Evolutionary conservation across 2,329 filamentous ascomycete species (phyloP), one percentile per base, ranked within the genome.

Genomic region (Pseudocercospora fuligena): DNA sequence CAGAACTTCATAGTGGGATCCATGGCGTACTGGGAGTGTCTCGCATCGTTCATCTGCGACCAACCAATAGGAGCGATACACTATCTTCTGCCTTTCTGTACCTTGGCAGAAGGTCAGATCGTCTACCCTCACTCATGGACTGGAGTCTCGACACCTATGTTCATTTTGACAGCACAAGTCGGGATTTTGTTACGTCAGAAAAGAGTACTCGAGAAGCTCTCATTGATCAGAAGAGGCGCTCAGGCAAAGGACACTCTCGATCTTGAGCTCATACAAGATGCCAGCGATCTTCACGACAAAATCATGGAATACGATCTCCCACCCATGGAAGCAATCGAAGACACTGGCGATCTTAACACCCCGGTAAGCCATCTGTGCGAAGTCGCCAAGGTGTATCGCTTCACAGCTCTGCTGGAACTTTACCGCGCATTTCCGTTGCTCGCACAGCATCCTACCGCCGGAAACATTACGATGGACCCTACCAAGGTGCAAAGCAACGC

Each of bases 21-120:
- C 11, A 68, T 68, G 68, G 66, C 61, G n/a, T 70, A 66, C 25
- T 63, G 64, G 61, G 66, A 70, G 54, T 70, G 60, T 46, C 64
- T 68, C 6, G 61, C 63, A n/a, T 68, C 68, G 2, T 65, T 68
- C 40, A 63, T 70, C 9, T 54, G 23, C 9, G 68, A 70, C 33
- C 63, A 70, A 36, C 19, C 63, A 16, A 11, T 65, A 9, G 58
- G 62, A 12, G 46, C 58, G 12, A 47, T 70, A 21, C 56, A 53
- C 8, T 65, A 65, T 36, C 53, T 70, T 12, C 49, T 25, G 3
- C 63, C 58, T 14, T 70, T 70, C 29, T 58, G 49, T 19, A 21
- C n/a, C 11, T 29, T 66, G 1, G 61, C 58, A 1, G 36, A 68
- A 21, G 61, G 68, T 3, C 68, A 70, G 31, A 46, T 21, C 7